These are phyloP conservation scores for Euphrasia arctica DNA, from an alignment of 305 asterid genomes.

Conservation along the genomic window DNA sequence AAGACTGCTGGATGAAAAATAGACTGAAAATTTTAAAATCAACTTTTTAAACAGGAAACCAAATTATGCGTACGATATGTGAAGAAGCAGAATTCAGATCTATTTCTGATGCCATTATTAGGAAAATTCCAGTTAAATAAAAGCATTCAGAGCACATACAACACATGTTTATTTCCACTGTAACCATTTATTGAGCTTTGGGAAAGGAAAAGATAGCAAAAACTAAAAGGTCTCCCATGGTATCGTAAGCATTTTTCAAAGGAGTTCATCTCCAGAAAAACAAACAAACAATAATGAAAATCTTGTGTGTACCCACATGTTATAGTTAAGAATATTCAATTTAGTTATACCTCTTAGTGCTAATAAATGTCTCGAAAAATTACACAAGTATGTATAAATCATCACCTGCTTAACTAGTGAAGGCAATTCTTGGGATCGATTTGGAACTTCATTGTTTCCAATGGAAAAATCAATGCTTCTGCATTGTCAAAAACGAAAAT, in stretches of 20 bases:
- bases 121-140: conserved; percentile 8
- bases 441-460: conserved; percentile 56
- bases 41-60: conserved; percentile 6
- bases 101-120: conserved; percentile 8
- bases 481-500: conserved; percentile 28
- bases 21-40: conserved; percentile 3
- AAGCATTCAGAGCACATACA: conserved; percentile 20
- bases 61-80: conserved; percentile 12
- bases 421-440: conserved; percentile 62
- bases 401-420: conserved; percentile 61
- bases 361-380: conserved; percentile 16
- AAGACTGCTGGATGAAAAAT: conserved; percentile 5
- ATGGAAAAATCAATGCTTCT: conserved; percentile 83
- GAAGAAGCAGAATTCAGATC: conserved; percentile 15
- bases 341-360: conserved; percentile 18
- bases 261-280: background rate
- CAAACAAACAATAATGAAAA: background rate
- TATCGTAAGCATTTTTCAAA: conserved; percentile 11
- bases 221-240: conserved; percentile 6
- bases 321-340: conserved; percentile 18
- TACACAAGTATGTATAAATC: conserved; percentile 16
- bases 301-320: conserved; percentile 15
- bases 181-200: conserved; percentile 12
- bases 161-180: conserved; percentile 3
- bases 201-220: conserved; percentile 15